Conservation (phyloP, 2,329 filamentous ascomycete genomes). For the Cladophialophora chaetospira region DNA sequence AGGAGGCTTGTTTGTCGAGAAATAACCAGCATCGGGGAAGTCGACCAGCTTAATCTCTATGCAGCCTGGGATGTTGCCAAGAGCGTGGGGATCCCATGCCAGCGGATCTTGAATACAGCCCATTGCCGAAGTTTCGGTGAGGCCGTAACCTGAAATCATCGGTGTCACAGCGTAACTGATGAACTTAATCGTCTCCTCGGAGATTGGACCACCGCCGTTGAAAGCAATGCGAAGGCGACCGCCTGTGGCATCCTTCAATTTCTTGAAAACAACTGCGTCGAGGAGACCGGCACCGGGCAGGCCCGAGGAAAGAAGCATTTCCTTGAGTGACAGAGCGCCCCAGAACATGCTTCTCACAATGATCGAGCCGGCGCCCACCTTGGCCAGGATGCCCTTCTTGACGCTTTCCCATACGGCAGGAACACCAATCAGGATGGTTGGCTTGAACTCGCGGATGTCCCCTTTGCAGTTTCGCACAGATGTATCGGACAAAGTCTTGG, state of each 20-base stretch:
- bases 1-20: slow-evolving; percentile 70
- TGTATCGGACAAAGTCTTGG: slow-evolving; percentile 80
- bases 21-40: slow-evolving; percentile 85
- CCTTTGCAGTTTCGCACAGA: slow-evolving; percentile 88
- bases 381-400: slow-evolving; percentile 85
- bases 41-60: slow-evolving; percentile 92
- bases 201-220: slow-evolving; percentile 90
- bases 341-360: slow-evolving; percentile 78
- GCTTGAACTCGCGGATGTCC: slow-evolving; percentile 88
- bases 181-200: slow-evolving; percentile 85
- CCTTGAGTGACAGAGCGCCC: slow-evolving; percentile 63
- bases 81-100: slow-evolving; percentile 74
- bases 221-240: slow-evolving; percentile 85
- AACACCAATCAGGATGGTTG: slow-evolving; percentile 89
- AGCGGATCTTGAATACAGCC: slow-evolving; percentile 66
- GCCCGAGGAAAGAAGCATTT: slow-evolving; percentile 58
- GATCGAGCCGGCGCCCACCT: slow-evolving; percentile 71
- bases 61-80: slow-evolving; percentile 75
- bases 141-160: slow-evolving; percentile 90
- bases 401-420: slow-evolving; percentile 97
- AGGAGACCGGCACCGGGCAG: slow-evolving; percentile 66
- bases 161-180: slow-evolving; percentile 89
- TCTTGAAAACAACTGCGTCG: slow-evolving; percentile 84
- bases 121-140: slow-evolving; percentile 85
- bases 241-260: slow-evolving; percentile 87